These are phyloP conservation scores for Penicillium thymicola DNA, from an alignment of 2,329 filamentous ascomycete species.

Conservation along the genomic window DNA sequence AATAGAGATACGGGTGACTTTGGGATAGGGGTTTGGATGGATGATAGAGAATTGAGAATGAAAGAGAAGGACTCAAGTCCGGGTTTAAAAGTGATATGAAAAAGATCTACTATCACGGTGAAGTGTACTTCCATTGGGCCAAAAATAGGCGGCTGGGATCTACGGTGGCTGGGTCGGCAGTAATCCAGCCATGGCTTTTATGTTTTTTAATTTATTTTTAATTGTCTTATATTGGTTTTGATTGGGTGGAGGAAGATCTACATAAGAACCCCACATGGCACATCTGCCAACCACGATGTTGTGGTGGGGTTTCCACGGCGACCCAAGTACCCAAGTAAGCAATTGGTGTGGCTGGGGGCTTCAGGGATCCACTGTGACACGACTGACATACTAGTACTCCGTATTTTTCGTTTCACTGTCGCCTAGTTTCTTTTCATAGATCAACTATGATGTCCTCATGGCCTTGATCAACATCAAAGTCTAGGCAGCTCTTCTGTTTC, in stretches of 20 bases:
- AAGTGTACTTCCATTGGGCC: constrained; percentile 10
- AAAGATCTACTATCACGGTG: constrained; percentile 5
- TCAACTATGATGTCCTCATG: constrained; percentile 5
- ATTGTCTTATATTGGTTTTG: neutral
- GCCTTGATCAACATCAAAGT: neutral
- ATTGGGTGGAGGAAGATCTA: neutral
- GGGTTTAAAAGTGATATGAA: constrained; percentile 2
- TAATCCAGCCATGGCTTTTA: constrained; percentile 11
- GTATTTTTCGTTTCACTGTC: constrained; percentile 6
- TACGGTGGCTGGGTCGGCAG: constrained; percentile 19
- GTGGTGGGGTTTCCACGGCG: constrained; percentile 1
- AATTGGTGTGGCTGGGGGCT: constrained; percentile 21
- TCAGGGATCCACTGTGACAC: constrained; percentile 8
- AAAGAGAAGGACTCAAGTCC: neutral
- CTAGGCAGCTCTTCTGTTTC: constrained; percentile 1
- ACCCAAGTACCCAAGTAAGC: constrained; percentile 12
- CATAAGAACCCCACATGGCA: neutral
- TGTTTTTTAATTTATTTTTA: constrained; percentile 4
- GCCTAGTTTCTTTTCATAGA: constrained; percentile 26
- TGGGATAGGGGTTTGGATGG: neutral
- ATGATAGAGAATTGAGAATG: neutral
- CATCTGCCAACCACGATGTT: constrained; percentile 5
- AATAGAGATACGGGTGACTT: neutral
- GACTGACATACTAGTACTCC: neutral
- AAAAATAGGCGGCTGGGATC: constrained; percentile 26